Percentiles rank a stretch among this genome's conserved stretches.
Conservation (phyloP, 1,139 yeast species). For the Yamadazyma triangularis region DNA sequence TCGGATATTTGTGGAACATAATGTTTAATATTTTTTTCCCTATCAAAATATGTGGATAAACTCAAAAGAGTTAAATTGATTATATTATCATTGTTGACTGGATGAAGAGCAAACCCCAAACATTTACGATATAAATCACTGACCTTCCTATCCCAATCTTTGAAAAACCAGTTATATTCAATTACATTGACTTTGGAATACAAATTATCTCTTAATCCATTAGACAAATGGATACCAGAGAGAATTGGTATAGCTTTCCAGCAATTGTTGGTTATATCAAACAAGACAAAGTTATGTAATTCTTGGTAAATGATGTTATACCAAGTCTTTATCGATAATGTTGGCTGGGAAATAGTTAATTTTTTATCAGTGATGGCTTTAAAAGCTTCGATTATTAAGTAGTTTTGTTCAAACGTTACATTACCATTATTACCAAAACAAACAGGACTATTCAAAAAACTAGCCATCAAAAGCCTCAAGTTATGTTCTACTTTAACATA, state of each 20-base stretch:
- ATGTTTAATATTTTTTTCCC: slow-evolving; percentile 16
- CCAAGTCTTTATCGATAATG: slow-evolving; percentile 50
- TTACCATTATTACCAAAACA: slow-evolving; percentile 20
- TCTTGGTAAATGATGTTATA: slow-evolving; percentile 40
- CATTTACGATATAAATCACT: slow-evolving; percentile 19
- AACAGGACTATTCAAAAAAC: slow-evolving; percentile 49
- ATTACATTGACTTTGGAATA: slow-evolving; percentile 22
- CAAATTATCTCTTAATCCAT: slow-evolving; percentile 31
- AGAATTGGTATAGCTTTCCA: slow-evolving; percentile 60
- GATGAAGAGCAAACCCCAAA: slow-evolving; percentile 22
- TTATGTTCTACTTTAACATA: slow-evolving; percentile 56
- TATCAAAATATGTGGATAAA: slow-evolving; percentile 26
- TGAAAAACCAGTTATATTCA: slow-evolving; percentile 31
- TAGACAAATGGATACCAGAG: slow-evolving; percentile 49
- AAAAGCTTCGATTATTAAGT: slow-evolving; percentile 46
- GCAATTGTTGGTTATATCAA: slow-evolving; percentile 26
- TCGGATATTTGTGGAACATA: slow-evolving; percentile 23
- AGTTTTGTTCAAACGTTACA: slow-evolving; percentile 32
- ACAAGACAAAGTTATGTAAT: slow-evolving; percentile 27
- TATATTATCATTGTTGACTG: slow-evolving; percentile 19
- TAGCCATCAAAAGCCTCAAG: slow-evolving; percentile 45
- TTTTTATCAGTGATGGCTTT: slow-evolving; percentile 49
- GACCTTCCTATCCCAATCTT: slow-evolving; percentile 26
- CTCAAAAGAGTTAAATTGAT: slow-evolving; percentile 29
- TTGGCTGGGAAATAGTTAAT: slow-evolving; percentile 56